These are phyloP conservation scores for Aspergillus brunneoviolaceus DNA, from an alignment of 2,329 filamentous ascomycete genomes.

Conservation along the genomic window DNA sequence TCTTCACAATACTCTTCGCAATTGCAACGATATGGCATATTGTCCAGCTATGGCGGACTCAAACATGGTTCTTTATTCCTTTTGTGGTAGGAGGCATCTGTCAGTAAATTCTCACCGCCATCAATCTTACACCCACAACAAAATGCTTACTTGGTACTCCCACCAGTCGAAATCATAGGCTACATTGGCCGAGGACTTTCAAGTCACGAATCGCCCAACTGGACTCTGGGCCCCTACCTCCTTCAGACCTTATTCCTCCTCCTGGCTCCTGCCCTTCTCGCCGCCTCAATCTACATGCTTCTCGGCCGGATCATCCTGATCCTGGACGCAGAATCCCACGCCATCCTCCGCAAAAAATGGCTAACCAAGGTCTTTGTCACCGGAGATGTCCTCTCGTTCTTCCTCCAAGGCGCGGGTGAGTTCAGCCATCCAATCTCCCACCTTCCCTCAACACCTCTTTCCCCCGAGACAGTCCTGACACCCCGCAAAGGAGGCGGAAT, in stretches of 20 bases:
- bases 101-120: background rate
- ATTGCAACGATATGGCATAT: background rate
- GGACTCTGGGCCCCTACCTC: background rate
- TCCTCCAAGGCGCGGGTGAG: constrained; percentile 30
- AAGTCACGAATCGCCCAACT: background rate
- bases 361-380: constrained; percentile 41
- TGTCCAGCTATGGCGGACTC: background rate
- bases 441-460: background rate
- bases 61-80: background rate
- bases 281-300: constrained; percentile 1
- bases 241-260: background rate
- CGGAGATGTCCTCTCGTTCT: constrained; percentile 35
- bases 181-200: background rate
- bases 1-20: background rate
- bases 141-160: background rate
- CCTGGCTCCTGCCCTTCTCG: background rate
- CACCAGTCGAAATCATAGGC: background rate
- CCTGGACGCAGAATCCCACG: constrained; percentile 33
- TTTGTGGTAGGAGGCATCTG: background rate
- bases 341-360: constrained; percentile 34
- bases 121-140: background rate
- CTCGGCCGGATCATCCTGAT: constrained; percentile 31
- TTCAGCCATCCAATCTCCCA: background rate
- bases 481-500: constrained; percentile 18
- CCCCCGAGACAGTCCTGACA: no score